Conservation (phyloP, 78 protist species). For the Planoprotostelium fungivorum region DNA sequence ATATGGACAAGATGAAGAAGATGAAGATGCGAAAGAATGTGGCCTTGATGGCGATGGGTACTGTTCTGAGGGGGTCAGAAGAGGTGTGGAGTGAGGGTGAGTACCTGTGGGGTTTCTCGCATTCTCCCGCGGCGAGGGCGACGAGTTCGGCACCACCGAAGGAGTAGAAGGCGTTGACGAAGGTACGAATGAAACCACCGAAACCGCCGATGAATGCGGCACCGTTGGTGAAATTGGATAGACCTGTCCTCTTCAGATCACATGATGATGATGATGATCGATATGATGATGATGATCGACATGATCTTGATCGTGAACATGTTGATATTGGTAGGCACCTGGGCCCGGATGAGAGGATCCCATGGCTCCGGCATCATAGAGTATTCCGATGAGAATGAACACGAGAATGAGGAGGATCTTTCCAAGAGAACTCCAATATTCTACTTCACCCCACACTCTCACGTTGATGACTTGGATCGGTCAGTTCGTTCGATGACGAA, state of each 20-base stretch:
- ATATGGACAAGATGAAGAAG: background rate
- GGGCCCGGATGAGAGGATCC: background rate
- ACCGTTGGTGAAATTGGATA: background rate
- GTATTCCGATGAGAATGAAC: background rate
- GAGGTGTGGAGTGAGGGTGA: background rate
- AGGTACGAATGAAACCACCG: background rate
- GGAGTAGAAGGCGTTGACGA: background rate
- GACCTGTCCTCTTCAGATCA: no score
- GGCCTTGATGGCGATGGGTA: background rate
- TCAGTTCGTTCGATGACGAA: background rate
- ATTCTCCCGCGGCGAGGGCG: constrained; percentile 7
- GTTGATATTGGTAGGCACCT: no score
- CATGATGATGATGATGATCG: no score
- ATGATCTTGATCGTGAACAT: no score
- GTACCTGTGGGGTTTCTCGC: background rate
- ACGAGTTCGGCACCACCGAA: constrained; percentile 6
- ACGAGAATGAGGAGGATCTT: no score
- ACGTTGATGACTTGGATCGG: background rate
- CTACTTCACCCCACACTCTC: background rate
- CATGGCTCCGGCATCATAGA: background rate
- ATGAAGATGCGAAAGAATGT: background rate
- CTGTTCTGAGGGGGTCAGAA: background rate
- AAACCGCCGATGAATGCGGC: background rate
- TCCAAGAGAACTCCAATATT: background rate
- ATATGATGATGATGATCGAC: no score